phyloP scores from a whole-genome alignment of 306 rosid species.

The Gillenia trifoliata region DNA sequence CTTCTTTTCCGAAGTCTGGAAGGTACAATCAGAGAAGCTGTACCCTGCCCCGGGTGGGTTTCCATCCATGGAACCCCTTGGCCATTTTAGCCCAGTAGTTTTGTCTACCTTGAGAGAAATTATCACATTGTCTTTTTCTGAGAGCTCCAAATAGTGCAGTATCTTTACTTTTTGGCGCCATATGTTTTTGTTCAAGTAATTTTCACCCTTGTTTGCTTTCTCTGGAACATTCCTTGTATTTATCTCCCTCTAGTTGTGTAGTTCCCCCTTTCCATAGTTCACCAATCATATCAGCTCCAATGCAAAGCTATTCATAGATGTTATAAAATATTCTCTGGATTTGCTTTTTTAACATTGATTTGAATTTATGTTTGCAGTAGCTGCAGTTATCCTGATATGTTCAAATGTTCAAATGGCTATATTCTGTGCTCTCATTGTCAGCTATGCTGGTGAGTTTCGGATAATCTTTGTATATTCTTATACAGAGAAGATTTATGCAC shows the following conservation, averaged over 20 bases:
- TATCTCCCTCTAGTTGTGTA: no score
- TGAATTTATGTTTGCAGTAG: conserved; percentile 51
- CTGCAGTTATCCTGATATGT: conserved; percentile 56
- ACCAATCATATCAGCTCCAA: no score
- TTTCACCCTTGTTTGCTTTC: neutral
- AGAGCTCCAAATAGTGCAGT: neutral
- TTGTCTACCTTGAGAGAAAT: no score
- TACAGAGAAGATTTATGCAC: neutral
- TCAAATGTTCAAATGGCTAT: conserved; percentile 87
- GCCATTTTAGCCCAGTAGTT: no score
- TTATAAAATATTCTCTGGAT: neutral
- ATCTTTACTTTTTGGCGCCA: neutral
- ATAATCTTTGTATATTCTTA: neutral
- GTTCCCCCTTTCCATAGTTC: no score
- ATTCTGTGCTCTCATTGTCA: conserved; percentile 60
- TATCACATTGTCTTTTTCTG: neutral
- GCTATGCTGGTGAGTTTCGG: conserved; percentile 57
- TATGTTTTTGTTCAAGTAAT: neutral
- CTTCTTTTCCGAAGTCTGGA: no score
- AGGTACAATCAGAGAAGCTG: no score
- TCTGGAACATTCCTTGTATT: neutral
- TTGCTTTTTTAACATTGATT: conserved; percentile 1
- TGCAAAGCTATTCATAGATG: neutral
- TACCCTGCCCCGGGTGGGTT: no score
- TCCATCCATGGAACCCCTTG: no score